Percentiles rank a stretch among this genome's conserved stretches.
Conservation (phyloP, 345 rosid genomes). For the Populus tremula region DNA sequence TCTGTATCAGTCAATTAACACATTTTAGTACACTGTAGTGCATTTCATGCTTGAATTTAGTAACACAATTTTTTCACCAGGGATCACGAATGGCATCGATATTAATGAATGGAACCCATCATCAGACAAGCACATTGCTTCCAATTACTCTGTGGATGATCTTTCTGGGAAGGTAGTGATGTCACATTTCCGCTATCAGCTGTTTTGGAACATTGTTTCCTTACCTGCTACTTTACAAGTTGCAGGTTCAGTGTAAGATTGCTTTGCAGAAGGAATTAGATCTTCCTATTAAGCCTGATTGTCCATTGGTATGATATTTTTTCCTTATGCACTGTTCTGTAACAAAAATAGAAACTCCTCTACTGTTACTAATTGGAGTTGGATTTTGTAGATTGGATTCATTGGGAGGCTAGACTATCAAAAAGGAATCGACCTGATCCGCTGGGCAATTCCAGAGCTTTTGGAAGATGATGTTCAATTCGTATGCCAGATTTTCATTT, state of each 20-base stretch:
- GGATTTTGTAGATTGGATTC: slow-evolving; percentile 70
- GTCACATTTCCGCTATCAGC: slow-evolving; percentile 3
- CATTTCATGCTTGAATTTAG: background rate
- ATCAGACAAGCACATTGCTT: slow-evolving; percentile 57
- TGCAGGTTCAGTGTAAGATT: slow-evolving; percentile 73
- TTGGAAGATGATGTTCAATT: slow-evolving; percentile 87
- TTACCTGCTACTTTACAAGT: slow-evolving; percentile 24
- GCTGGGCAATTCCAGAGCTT: slow-evolving; percentile 63
- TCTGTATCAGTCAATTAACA: background rate
- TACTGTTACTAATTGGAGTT: slow-evolving; percentile 21
- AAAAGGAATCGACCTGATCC: slow-evolving; percentile 89
- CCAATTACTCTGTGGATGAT: slow-evolving; percentile 63
- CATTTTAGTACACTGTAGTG: background rate
- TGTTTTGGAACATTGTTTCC: slow-evolving; percentile 6
- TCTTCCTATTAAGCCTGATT: slow-evolving; percentile 78
- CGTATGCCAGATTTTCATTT: slow-evolving; percentile 56
- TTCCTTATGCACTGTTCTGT: background rate
- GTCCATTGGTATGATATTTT: slow-evolving; percentile 63
- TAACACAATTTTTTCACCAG: slow-evolving; percentile 33
- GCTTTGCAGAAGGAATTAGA: slow-evolving; percentile 90
- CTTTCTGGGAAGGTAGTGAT: slow-evolving; percentile 70
- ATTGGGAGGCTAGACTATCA: slow-evolving; percentile 95
- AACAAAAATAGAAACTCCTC: background rate
- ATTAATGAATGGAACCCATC: slow-evolving; percentile 83
- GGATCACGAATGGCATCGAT: slow-evolving; percentile 88